Conservation (phyloP, 768 basidiomycete species). For the Amyloporia xantha region DNA sequence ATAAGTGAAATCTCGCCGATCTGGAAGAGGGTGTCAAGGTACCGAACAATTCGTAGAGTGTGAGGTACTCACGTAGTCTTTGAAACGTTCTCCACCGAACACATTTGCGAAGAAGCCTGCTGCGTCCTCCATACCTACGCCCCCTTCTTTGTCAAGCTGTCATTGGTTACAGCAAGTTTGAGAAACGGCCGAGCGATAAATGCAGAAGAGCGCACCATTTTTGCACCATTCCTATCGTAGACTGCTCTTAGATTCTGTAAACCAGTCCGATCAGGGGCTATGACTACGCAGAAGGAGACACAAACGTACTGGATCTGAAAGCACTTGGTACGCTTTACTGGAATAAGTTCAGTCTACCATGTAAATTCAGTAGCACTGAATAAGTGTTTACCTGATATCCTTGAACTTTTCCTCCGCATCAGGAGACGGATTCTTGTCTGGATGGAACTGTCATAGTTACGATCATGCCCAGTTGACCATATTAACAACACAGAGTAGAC, state of each 20-base stretch:
- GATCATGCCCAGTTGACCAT: too few relatives aligned
- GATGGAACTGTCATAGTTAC: conserved; percentile 91
- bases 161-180: too few relatives aligned
- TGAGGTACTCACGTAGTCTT: conserved; percentile 66
- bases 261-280: not conserved
- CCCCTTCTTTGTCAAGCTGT: conserved; percentile 74
- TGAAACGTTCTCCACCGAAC: conserved; percentile 91
- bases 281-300: not conserved
- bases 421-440: conserved; percentile 90
- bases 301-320: conserved; percentile 68
- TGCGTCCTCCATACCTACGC: conserved; percentile 79
- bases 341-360: conserved; percentile 5
- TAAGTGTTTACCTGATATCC: conserved; percentile 67
- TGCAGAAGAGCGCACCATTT: conserved; percentile 49
- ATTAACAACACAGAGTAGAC: conserved; percentile 1
- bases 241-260: conserved; percentile 72
- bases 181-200: not conserved
- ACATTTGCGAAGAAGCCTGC: conserved; percentile 93
- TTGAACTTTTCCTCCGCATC: conserved; percentile 97
- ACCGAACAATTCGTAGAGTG: too few relatives aligned
- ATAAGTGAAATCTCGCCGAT: conserved; percentile 96
- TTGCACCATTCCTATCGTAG: conserved; percentile 94
- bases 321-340: conserved; percentile 93
- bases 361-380: not conserved
- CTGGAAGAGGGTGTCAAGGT: too few relatives aligned